Base-by-base conservation (phyloP, 805 yeast species). In the Yarrowia sp. region DNA sequence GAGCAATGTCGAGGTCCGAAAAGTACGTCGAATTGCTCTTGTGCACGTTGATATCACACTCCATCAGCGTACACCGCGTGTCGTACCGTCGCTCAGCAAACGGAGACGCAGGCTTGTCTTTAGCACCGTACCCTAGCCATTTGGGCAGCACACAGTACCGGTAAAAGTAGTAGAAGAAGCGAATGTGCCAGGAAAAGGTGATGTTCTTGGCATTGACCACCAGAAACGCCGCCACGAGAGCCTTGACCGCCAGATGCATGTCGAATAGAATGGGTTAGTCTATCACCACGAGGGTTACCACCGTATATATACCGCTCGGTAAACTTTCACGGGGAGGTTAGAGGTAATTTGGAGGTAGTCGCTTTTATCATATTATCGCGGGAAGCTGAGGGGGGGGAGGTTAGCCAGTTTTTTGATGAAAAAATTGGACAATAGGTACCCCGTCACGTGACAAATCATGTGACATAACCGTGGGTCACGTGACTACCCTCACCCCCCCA, bases 21-120 rank as follows among this genome's bases (percentile, higher is more conserved):
- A 90, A 89, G 77, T 93, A 94, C 1, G 97, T 89, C 8, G 94
- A 87, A 76, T 94, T 94, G 68, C 89, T 86, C 79, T 93, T 94
- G 80, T 93, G 98, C 58, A 92, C 73, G 74, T 91, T 91, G 80
- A 90, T 84, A 77, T 93, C 98, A 74, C 91, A 87, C 75, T 93
- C 98, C 73, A 90, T 78, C 9, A 90, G 86, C 0, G 94, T 87
- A 36, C 89, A 90, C 69, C 85, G 85, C 0, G 92, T 84, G 24
- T 76, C 71, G 70, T 80, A 80, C 14, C 75, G 72, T 0, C 80
- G 74, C 52, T 83, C 80, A 13, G 80, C 79, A 75, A 87, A 87
- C 46, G 74, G 66, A 60, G 73, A 67, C 44, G 70, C 67, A 17
- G 75, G 71, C 52, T 60, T 69, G 42, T 61, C 66, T 7, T 19